Base-by-base conservation (phyloP, 2,329 filamentous ascomycete genomes). In the Colletotrichum tropicicola region DNA sequence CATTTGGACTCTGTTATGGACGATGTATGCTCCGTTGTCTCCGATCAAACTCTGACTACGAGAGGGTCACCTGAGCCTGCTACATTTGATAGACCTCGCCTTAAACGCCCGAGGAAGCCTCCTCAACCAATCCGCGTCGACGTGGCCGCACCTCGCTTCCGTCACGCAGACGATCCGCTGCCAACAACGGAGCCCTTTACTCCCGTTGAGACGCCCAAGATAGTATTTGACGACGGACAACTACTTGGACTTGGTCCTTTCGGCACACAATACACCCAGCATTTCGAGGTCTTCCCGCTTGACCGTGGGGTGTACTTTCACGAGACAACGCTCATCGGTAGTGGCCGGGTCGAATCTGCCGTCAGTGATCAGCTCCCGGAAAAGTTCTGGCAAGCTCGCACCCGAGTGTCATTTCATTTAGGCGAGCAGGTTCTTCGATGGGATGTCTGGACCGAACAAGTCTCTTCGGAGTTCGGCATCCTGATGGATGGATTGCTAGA, bases 271-370 rank as follows among this genome's bases (percentile, higher is more conserved):
- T 91, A 90, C 71, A 85, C 87, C 0, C 82, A 85, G 32, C 83
- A 91, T 70, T 91, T 91, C 66, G 87, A 90, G 47, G 74, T 87
- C 5, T 88, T 89, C 56, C 87, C 88, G 17, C 75, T 91, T 28
- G 82, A 85, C 39, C 70, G 74, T 6, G 83, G 83, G 3, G 80
- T 85, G 0, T 90, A 83, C 73, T 90, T 91, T 56, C 87, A 90
- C 58, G 80, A 84, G 65, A 84, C 79, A 55, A 90, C 87, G 0
- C 72, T 90, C 27, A 75, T 91, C 45, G 89, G 88, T 7, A 82
- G 80, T 68, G 87, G 87, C 2, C 74, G 78, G 1, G 70, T 90
- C 6, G 72, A 77, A 17, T 76, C 77, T 27, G 79, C 80, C 4
- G 69, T 78, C 2, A 74, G 77, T 27, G 55, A 68, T 30, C 72